Evolutionary conservation across 768 basidiomycete genomes (phyloP).

Genomic region (Boletus tylopilopsis): DNA sequence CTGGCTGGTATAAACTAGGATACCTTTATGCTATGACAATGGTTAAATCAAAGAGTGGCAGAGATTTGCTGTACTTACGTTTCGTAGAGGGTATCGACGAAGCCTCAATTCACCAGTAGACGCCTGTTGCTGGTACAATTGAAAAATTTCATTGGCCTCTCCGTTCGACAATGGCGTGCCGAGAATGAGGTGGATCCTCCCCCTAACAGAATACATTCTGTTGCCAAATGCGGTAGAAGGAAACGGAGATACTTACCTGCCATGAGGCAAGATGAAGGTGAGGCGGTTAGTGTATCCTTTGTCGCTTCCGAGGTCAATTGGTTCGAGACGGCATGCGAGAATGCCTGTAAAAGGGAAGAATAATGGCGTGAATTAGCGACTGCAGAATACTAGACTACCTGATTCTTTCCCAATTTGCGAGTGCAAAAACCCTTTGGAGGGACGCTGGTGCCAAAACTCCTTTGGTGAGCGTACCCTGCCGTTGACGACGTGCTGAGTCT

Average conservation of each 20-base stretch:
- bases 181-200: slow-evolving; percentile 57
- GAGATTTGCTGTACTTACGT: slow-evolving; percentile 36
- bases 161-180: slow-evolving; percentile 36
- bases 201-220: slow-evolving; percentile 32
- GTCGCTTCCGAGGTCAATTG: slow-evolving; percentile 16
- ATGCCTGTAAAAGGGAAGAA: slow-evolving; percentile 17
- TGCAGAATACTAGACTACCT: slow-evolving; percentile 12
- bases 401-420: slow-evolving; percentile 29
- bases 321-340: slow-evolving; percentile 12
- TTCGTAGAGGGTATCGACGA: slow-evolving; percentile 67
- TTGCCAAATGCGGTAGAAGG: not conserved
- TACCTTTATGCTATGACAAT: slow-evolving; percentile 65
- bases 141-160: slow-evolving; percentile 55
- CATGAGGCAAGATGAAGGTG: slow-evolving; percentile 48
- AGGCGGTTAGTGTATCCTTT: slow-evolving; percentile 32
- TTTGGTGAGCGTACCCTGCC: slow-evolving; percentile 29
- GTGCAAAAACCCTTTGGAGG: slow-evolving; percentile 23
- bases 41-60: slow-evolving; percentile 8
- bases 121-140: slow-evolving; percentile 66
- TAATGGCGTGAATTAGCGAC: not conserved
- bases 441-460: slow-evolving; percentile 37
- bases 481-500: slow-evolving; percentile 16
- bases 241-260: slow-evolving; percentile 33
- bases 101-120: slow-evolving; percentile 52
- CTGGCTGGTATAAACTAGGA: not conserved